Evolutionary conservation across 352 stramenopile species (phyloP).

Genomic region (Saprolegnia parasitica): DNA sequence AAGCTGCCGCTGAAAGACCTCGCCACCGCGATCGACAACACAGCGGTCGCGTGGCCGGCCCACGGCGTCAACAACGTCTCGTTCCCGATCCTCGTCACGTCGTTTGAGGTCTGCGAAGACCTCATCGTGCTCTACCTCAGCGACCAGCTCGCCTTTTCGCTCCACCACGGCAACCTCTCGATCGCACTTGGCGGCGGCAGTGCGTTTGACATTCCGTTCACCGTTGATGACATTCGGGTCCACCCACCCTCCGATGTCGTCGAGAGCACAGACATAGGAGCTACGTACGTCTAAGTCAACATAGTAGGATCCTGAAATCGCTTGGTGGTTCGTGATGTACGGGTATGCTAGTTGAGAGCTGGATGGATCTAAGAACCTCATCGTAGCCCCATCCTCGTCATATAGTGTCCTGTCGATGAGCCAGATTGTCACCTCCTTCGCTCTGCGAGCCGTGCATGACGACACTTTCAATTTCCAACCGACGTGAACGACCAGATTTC

Average conservation of each 20-base stretch:
- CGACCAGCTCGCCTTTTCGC: slow-evolving; percentile 61
- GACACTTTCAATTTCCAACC: no score
- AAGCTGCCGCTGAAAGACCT: slow-evolving; percentile 38
- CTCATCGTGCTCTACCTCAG: slow-evolving; percentile 62
- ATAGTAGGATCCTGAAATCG: no score
- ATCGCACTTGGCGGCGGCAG: slow-evolving; percentile 53
- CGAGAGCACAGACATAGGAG: neutral
- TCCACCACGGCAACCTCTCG: slow-evolving; percentile 52
- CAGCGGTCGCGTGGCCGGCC: slow-evolving; percentile 47
- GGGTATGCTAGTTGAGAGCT: no score
- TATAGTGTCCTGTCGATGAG: no score
- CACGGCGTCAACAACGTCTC: slow-evolving; percentile 67
- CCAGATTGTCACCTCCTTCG: no score
- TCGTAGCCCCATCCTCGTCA: no score
- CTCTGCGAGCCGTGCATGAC: no score
- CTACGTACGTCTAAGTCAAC: no score
- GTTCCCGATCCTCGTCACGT: slow-evolving; percentile 44
- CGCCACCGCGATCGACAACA: slow-evolving; percentile 42
- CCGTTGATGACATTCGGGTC: slow-evolving; percentile 60
- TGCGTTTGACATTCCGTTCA: slow-evolving; percentile 68
- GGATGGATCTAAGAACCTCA: no score
- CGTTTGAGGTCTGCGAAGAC: slow-evolving; percentile 59
- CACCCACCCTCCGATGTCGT: slow-evolving; percentile 32
- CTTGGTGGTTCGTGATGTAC: no score
- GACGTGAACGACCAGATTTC: no score